Evolutionary conservation across 805 yeast genomes (phyloP).

Genomic region (Saturnispora diversa): DNA sequence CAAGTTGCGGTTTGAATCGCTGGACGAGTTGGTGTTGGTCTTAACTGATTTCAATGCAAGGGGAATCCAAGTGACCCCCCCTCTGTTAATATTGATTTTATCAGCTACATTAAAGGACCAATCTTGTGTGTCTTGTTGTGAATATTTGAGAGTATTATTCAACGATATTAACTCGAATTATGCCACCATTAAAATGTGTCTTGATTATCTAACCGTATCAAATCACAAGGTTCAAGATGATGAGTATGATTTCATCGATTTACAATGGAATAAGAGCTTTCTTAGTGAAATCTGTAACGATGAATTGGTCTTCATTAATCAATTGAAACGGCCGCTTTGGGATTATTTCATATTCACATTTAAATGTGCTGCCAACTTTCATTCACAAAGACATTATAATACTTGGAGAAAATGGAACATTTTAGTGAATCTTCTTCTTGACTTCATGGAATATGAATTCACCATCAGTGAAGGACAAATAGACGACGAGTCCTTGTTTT

Average conservation of each 20-base stretch:
- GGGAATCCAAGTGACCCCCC: background rate
- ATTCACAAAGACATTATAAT: background rate
- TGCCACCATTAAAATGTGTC: background rate
- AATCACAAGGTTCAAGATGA: background rate
- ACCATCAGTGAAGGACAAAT: background rate
- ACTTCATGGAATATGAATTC: slow-evolving; percentile 2
- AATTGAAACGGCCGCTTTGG: slow-evolving; percentile 7
- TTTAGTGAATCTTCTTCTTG: background rate
- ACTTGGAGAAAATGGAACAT: slow-evolving; percentile 3
- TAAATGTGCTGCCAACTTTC: slow-evolving; percentile 4
- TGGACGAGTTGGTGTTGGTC: too few relatives aligned
- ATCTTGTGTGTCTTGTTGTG: background rate
- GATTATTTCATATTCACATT: slow-evolving; percentile 8
- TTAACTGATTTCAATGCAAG: too few relatives aligned
- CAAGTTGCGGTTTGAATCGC: too few relatives aligned
- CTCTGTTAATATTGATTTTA: background rate
- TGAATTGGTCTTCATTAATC: background rate
- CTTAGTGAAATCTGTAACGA: background rate
- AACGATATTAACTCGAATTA: background rate
- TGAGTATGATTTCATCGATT: background rate
- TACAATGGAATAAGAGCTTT: background rate
- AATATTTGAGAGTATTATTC: too few relatives aligned
- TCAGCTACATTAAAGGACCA: background rate
- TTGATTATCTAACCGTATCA: background rate
- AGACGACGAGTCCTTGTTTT: slow-evolving; percentile 1